Base-by-base conservation (phyloP, 2,329 filamentous ascomycete species). In the Colletotrichum sp. region DNA sequence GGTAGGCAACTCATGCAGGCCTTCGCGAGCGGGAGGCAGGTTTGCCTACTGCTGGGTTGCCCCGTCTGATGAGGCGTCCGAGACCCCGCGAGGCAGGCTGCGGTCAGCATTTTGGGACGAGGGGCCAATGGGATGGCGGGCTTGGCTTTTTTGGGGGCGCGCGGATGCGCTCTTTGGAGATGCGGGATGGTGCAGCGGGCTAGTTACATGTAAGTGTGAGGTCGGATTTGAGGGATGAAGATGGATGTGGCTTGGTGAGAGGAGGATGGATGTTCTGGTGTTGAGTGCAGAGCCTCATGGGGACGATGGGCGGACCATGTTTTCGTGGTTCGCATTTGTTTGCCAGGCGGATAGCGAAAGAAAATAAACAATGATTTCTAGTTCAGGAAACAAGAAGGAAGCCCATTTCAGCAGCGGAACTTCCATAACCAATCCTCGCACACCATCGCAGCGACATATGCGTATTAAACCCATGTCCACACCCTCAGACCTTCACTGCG, bases 81-180 rank as follows among this genome's bases (percentile, higher is more conserved):
- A 60, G 27, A 60, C 27, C 57, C 57, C 57, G 57, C 57, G 57
- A 60, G 57, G 57, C 57, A 32, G 27, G 57, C 57, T 60, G 57
- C 15, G 57, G 57, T 60, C 57, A 60, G 57, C 57, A 12, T 32
- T 30, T 30, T 60, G 57, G 57, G 57, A 60, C 36, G 65, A 55
- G 27, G 44, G 13, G 13, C 65, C 25, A 68, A 52, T 30, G 65
- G 36, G 44, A 28, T 67, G 39, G 65, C 44, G 65, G 25, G 44
- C 36, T 67, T 39, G 61, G 30, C 61, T 65, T 48, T 48, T 48
- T 48, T 13, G 44, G 57, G 30, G 57, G 27, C 27, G 57, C 27
- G 57, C 57, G 3, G 57, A 60, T 60, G 57, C 57, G 57, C 57
- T 60, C 27, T 60, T 60, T 52, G 44, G 44, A 52, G 44, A 52